Base-by-base conservation (phyloP, 306 rosid species). In the Vicia villosa region DNA sequence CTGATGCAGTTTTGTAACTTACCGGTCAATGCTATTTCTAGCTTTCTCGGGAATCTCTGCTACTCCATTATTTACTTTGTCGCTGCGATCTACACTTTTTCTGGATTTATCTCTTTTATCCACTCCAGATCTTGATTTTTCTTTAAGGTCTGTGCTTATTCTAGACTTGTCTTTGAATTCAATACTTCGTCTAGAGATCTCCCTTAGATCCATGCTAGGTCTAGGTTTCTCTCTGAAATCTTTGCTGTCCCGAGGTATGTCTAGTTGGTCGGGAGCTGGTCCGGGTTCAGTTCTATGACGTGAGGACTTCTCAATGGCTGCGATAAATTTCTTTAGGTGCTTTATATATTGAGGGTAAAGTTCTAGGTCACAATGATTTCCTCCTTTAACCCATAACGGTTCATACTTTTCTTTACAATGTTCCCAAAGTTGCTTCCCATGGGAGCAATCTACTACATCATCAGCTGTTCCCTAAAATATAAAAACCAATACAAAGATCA, bases 341-440 rank as follows among this genome's bases (percentile, higher is more conserved):
- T 80, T 88, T 83, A 90, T 86, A 79, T 88, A 94, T 70, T 90
- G 89, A 10, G 98, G 98, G 81, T 61, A 90, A 32, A 84, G 89
- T 72, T 94, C 98, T 70, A 94, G 83, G 83, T 88, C 90, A 75
- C 98, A 90, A 74, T 94, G 98, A 68, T 87, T 87, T 78, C 98
- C 98, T 74, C 96, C 98, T 74, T 84, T 87, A 59, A 94, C 80
- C 98, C 98, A 94, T n/a, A 94, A 69, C 5, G 98, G 98, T 66
- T 94, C 98, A 30, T 94, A 90, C 79, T 94, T 94, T 74, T 90
- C 92, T 79, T 84, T 94, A 82, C 98, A 94, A 13, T 59, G 83
- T 55, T 94, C 96, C 98, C 97, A 90, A 56, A 94, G 98, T 73
- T 87, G 90, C 84, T 88, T 94, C 63, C 97, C 98, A 52, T 94